phyloP scores from a whole-genome alignment of 208 protist species.

The Crithidia acanthocephali region DNA sequence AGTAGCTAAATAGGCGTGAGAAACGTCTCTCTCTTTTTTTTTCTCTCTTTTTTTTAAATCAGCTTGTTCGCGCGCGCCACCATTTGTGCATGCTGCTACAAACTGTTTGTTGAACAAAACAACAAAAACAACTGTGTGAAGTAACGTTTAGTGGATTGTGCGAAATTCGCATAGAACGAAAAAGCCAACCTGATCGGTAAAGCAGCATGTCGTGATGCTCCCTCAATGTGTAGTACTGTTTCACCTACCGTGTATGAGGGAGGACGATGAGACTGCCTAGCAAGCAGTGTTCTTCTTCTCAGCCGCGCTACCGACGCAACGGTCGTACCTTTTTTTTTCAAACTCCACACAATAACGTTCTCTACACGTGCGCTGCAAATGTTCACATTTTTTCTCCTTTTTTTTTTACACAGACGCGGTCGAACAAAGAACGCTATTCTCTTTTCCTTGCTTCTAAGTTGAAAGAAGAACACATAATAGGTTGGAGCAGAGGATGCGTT shows the following conservation, averaged over 20 bases:
- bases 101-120: no score
- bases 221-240: constrained; percentile 10
- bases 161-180: no score
- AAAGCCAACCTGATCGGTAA: no score
- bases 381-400: background rate
- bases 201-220: background rate
- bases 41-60: background rate
- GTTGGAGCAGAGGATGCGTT: background rate
- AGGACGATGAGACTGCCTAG: background rate
- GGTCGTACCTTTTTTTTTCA: background rate
- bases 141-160: no score
- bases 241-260: background rate
- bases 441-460: background rate
- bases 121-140: no score
- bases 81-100: no score
- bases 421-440: background rate
- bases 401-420: background rate
- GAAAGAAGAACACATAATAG: background rate
- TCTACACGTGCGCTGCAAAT: no score
- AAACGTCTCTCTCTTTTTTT: constrained; percentile 3
- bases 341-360: no score
- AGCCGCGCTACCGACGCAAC: background rate
- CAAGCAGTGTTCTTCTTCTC: background rate
- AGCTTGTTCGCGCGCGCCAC: no score
- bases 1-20: no score